A percentile compares a stretch with the other conserved stretches of the same genome.
Evolutionary conservation across 768 basidiomycete species (phyloP).

Genomic region (Xerocomus brunneocitrinus): DNA sequence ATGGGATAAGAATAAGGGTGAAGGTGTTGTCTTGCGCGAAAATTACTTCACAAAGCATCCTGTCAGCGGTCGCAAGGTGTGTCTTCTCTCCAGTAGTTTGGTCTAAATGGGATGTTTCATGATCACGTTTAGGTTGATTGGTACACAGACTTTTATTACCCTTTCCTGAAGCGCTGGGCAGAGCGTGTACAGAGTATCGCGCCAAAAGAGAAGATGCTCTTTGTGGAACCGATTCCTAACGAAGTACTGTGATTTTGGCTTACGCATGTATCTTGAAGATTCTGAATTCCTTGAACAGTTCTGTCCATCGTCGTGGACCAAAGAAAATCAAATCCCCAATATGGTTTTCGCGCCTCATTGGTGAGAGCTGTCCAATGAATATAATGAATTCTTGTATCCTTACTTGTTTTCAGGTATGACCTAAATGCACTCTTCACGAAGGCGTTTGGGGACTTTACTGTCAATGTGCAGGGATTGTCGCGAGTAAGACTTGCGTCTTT

Average conservation of each 20-base stretch:
- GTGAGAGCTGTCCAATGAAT: constrained; percentile 32
- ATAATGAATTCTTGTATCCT: background rate
- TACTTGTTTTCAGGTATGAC: constrained; percentile 66
- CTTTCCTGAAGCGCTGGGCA: constrained; percentile 68
- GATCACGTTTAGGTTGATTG: constrained; percentile 59
- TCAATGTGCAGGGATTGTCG: constrained; percentile 91
- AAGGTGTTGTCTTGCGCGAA: constrained; percentile 74
- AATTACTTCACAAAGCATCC: constrained; percentile 81
- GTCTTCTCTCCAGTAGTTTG: constrained; percentile 4
- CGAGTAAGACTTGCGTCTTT: constrained; percentile 42
- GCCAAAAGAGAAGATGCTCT: constrained; percentile 54
- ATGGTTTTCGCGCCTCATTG: constrained; percentile 76
- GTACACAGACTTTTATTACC: constrained; percentile 83
- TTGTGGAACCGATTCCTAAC: constrained; percentile 89
- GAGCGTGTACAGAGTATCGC: constrained; percentile 48
- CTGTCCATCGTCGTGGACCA: constrained; percentile 74
- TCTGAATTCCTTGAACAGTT: constrained; percentile 44
- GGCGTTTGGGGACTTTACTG: constrained; percentile 76
- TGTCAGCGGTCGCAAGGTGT: constrained; percentile 54
- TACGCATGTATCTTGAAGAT: background rate
- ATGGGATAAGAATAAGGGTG: constrained; percentile 63
- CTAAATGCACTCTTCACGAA: constrained; percentile 84
- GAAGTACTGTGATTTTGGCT: constrained; percentile 50
- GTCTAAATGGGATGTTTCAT: background rate
- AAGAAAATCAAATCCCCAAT: constrained; percentile 53